Conservation (phyloP, 306 rosid genomes). For the Vicia villosa region DNA sequence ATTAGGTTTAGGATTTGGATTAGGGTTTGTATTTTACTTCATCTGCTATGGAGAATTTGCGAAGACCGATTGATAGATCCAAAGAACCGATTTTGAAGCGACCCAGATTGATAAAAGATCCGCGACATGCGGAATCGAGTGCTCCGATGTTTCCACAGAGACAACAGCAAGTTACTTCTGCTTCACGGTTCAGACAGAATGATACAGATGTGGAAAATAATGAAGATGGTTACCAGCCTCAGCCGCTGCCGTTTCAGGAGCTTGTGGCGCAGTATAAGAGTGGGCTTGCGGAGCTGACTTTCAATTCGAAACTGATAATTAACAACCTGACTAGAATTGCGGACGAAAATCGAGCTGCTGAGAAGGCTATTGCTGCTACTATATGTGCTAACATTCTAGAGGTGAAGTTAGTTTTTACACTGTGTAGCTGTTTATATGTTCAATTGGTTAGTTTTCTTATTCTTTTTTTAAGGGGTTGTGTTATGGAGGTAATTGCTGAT, state of each 20-base stretch:
- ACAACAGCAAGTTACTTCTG: background rate
- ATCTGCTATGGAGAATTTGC: background rate
- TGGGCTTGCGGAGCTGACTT: slow-evolving; percentile 85
- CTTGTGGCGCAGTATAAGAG: slow-evolving; percentile 73
- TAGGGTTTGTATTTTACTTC: background rate
- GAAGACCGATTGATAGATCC: background rate
- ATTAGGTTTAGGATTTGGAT: background rate
- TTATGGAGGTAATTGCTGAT: slow-evolving; percentile 46
- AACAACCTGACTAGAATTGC: slow-evolving; percentile 91
- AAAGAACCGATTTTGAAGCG: background rate
- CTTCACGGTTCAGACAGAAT: slow-evolving; percentile 30
- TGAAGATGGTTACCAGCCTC: slow-evolving; percentile 62
- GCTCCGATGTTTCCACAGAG: background rate
- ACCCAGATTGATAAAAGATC: background rate
- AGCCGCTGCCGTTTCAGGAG: slow-evolving; percentile 67
- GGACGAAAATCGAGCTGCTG: slow-evolving; percentile 70
- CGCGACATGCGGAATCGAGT: background rate
- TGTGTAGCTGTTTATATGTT: slow-evolving; percentile 52
- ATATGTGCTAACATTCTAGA: slow-evolving; percentile 79
- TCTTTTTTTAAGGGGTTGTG: background rate
- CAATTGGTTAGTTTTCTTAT: slow-evolving; percentile 4
- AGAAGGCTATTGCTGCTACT: slow-evolving; percentile 63
- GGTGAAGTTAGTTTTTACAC: slow-evolving; percentile 74
- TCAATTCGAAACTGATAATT: slow-evolving; percentile 88
- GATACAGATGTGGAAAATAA: slow-evolving; percentile 58